Percentiles rank a stretch among this genome's conserved stretches.
Evolutionary conservation across 2,329 filamentous ascomycete species (phyloP).

Genomic region (Talaromyces sp.): DNA sequence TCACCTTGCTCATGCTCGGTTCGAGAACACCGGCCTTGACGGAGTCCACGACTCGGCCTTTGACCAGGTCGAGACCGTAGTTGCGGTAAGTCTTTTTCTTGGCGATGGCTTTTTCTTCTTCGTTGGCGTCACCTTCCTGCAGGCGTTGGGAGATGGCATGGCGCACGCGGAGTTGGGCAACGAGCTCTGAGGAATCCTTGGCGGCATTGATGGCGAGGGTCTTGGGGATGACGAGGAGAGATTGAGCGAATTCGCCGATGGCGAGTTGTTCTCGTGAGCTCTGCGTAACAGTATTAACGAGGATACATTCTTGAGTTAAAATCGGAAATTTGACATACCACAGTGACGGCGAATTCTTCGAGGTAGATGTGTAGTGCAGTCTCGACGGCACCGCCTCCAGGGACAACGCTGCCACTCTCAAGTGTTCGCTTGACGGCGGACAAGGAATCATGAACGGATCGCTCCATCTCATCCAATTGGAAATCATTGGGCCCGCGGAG

Average conservation of each 20-base stretch:
- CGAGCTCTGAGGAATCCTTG: conserved; percentile 91
- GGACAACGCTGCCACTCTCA: conserved; percentile 94
- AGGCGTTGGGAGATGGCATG: conserved; percentile 93
- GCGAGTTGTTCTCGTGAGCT: conserved; percentile 94
- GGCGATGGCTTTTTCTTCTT: conserved; percentile 83
- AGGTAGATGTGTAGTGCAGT: conserved; percentile 99
- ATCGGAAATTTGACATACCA: conserved; percentile 54
- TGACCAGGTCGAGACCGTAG: conserved; percentile 87
- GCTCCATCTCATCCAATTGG: conserved; percentile 98
- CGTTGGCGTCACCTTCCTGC: conserved; percentile 69
- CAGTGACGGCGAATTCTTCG: conserved; percentile 96
- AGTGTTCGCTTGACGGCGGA: conserved; percentile 96
- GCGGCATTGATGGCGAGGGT: conserved; percentile 95
- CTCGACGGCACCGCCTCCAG: conserved; percentile 93
- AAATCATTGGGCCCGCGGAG: conserved; percentile 94
- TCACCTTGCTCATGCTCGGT: conserved; percentile 96
- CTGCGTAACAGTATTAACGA: conserved; percentile 31
- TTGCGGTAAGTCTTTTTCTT: conserved; percentile 98
- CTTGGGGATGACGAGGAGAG: conserved; percentile 91
- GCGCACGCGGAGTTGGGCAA: conserved; percentile 88
- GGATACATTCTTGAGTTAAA: neutral
- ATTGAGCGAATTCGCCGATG: conserved; percentile 94
- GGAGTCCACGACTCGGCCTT: conserved; percentile 87
- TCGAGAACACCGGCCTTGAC: conserved; percentile 94
- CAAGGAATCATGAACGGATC: conserved; percentile 92